These are phyloP conservation scores for Oryza meridionalis DNA, from an alignment of 176 grass and related monocot species.

Conservation along the genomic window DNA sequence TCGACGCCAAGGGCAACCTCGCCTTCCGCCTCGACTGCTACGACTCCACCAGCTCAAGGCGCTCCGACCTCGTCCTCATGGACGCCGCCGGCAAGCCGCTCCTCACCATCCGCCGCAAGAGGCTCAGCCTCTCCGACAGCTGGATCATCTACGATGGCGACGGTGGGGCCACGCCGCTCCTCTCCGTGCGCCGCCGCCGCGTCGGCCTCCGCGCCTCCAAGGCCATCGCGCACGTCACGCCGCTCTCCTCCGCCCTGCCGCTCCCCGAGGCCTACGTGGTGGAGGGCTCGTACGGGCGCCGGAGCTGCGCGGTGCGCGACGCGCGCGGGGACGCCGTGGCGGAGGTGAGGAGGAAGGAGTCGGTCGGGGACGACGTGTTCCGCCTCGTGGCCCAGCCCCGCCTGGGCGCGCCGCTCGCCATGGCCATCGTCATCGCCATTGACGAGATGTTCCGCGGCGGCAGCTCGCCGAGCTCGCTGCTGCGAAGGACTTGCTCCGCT, in stretches of 20 bases:
- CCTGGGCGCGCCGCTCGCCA: conserved; percentile 50
- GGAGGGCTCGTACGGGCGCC: conserved; percentile 70
- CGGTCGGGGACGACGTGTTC: conserved; percentile 66
- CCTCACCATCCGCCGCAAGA: conserved; percentile 56
- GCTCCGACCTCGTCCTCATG: conserved; percentile 73
- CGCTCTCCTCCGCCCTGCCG: background rate
- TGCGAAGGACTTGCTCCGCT: conserved; percentile 36
- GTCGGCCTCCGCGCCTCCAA: conserved; percentile 42
- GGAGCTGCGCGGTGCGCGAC: conserved; percentile 59
- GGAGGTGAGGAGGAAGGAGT: conserved; percentile 64
- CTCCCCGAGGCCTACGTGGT: conserved; percentile 32
- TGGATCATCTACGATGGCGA: conserved; percentile 81
- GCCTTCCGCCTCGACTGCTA: conserved; percentile 86
- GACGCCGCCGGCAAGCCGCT: conserved; percentile 49
- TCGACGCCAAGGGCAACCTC: conserved; percentile 67
- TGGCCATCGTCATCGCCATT: conserved; percentile 74
- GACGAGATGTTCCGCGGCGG: conserved; percentile 67
- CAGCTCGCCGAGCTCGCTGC: background rate
- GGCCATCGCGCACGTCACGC: conserved; percentile 46
- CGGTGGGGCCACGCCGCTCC: conserved; percentile 39
- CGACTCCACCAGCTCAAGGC: conserved; percentile 16
- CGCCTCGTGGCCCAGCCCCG: conserved; percentile 41
- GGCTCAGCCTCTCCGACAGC: conserved; percentile 29
- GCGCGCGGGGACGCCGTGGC: conserved; percentile 48
- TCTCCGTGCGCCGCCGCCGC: conserved; percentile 61